phyloP scores from a whole-genome alignment of 2,329 filamentous ascomycete genomes.

The Paecilomyces sp. region DNA sequence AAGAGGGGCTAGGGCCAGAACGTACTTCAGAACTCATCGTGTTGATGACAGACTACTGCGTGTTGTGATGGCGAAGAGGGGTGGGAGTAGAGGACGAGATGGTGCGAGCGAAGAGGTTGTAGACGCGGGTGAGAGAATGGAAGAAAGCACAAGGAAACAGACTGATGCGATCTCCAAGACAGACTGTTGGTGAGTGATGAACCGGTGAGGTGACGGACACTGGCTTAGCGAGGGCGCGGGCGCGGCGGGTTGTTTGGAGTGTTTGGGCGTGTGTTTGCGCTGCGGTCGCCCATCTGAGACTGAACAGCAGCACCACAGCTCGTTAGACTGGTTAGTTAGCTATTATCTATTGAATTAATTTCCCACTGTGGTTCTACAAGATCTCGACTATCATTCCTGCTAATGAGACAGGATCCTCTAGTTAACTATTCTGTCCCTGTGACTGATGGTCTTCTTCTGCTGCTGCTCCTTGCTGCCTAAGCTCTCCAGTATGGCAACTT shows the following conservation, averaged over 20 bases:
- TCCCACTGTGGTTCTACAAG: neutral
- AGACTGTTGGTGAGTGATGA: conserved; percentile 11
- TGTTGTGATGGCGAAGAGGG: conserved; percentile 47
- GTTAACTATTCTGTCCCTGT: neutral
- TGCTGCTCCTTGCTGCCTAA: neutral
- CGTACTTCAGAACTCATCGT: conserved; percentile 60
- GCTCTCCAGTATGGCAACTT: neutral
- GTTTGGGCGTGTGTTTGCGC: conserved; percentile 3
- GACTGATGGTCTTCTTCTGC: neutral
- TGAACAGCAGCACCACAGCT: neutral
- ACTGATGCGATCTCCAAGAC: conserved; percentile 14
- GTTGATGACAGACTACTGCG: conserved; percentile 11
- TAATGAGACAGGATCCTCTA: neutral
- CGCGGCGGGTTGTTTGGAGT: conserved; percentile 12
- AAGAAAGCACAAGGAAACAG: neutral
- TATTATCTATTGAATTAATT: neutral
- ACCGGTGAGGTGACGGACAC: conserved; percentile 17
- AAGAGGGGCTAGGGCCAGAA: conserved; percentile 29
- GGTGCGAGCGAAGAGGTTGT: conserved; percentile 5
- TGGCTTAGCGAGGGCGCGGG: conserved; percentile 16
- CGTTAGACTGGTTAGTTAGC: too few relatives aligned
- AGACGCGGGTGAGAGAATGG: neutral
- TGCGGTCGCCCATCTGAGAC: neutral
- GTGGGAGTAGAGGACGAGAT: conserved; percentile 8
- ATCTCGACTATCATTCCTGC: neutral